phyloP scores from a whole-genome alignment of 352 stramenopile genomes.

The Phytophthora cactorum region DNA sequence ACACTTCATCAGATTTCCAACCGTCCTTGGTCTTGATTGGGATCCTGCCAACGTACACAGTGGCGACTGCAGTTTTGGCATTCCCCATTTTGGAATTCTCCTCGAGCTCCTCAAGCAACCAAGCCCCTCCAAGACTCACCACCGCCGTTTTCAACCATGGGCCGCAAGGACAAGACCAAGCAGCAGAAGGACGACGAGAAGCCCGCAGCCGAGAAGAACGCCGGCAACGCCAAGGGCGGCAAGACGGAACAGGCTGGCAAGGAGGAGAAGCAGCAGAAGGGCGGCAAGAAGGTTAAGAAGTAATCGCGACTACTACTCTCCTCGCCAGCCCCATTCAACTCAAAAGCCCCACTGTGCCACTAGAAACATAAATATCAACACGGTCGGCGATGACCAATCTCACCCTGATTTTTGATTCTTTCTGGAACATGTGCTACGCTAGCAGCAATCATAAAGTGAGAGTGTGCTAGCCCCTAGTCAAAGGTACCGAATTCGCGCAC shows the following conservation, averaged over 20 bases:
- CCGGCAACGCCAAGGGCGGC: slow-evolving; percentile 20
- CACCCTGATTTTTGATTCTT: neutral
- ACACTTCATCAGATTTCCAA: neutral
- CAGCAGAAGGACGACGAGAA: slow-evolving; percentile 25
- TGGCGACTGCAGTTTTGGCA: neutral
- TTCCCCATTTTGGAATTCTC: slow-evolving; percentile 21
- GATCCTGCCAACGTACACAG: neutral
- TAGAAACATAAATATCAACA: slow-evolving; percentile 1
- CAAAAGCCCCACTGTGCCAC: neutral
- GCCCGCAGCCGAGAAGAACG: slow-evolving; percentile 27
- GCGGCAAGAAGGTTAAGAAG: slow-evolving; percentile 25
- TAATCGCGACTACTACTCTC: neutral
- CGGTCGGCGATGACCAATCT: neutral
- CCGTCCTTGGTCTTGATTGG: neutral
- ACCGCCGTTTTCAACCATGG: slow-evolving; percentile 25
- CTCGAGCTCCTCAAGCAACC: slow-evolving; percentile 4
- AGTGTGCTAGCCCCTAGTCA: neutral
- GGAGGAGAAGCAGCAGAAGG: slow-evolving; percentile 21
- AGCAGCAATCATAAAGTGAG: neutral
- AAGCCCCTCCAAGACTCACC: slow-evolving; percentile 7
- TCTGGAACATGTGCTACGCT: too few relatives aligned
- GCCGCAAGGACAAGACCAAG: slow-evolving; percentile 40
- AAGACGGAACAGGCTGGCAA: slow-evolving; percentile 29
- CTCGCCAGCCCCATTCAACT: neutral
- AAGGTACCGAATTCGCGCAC: too few relatives aligned